Evolutionary conservation across 768 basidiomycete genomes (phyloP).

Genomic region (Dictyophora rubrovolvata): DNA sequence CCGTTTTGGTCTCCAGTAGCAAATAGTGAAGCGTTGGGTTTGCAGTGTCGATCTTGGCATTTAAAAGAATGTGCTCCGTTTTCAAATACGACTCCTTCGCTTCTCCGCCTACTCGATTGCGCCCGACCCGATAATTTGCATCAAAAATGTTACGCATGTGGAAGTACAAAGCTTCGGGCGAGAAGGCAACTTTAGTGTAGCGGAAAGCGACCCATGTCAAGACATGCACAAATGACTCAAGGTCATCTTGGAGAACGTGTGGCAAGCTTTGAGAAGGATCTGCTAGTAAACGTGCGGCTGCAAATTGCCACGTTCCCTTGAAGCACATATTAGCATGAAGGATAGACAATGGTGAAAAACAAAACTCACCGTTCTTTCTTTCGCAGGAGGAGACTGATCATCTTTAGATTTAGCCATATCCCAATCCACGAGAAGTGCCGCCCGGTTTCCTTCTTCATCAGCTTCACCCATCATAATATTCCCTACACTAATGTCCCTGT

Average conservation of each 20-base stretch:
- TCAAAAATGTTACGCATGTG: background rate
- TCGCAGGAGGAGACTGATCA: background rate
- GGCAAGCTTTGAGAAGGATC: background rate
- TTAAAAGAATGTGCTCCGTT: background rate
- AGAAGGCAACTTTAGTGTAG: background rate
- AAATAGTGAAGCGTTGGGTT: too few relatives aligned
- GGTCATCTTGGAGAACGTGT: background rate
- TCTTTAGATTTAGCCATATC: background rate
- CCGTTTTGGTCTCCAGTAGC: too few relatives aligned
- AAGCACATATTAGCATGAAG: background rate
- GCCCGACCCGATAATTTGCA: background rate
- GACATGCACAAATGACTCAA: background rate
- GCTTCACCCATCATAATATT: constrained; percentile 3
- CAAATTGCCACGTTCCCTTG: background rate
- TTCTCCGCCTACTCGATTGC: background rate
- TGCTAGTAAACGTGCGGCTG: background rate
- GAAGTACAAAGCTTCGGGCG: background rate
- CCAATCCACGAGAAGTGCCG: background rate
- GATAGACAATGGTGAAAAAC: background rate
- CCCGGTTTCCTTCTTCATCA: background rate
- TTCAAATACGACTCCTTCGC: too few relatives aligned
- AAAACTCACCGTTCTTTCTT: background rate
- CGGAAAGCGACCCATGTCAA: background rate
- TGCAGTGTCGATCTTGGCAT: too few relatives aligned
- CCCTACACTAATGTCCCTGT: constrained; percentile 8